A percentile compares a stretch with the other conserved stretches of the same genome.
These are phyloP conservation scores for Coffea eugenioides DNA, from an alignment of 257 asterid genomes.

Conservation along the genomic window DNA sequence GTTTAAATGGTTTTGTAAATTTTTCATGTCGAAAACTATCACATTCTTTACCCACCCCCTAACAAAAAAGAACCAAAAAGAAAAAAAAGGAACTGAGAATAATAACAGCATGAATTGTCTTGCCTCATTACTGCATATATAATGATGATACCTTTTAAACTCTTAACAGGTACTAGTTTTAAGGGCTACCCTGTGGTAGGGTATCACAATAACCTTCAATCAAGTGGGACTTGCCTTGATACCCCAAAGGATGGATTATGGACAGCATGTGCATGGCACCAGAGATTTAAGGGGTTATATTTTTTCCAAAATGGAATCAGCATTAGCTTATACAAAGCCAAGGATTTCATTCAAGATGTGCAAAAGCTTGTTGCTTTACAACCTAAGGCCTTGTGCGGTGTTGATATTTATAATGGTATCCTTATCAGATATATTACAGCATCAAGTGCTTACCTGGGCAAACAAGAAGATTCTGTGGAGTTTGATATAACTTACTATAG, in stretches of 20 bases:
- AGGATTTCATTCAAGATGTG: constrained; percentile 47
- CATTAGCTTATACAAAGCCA: constrained; percentile 38
- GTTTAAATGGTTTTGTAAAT: no score
- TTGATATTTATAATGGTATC: constrained; percentile 56
- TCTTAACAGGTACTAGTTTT: constrained; percentile 31
- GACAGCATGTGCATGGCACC: constrained; percentile 38
- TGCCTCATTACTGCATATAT: no score
- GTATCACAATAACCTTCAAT: neutral
- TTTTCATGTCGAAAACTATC: no score
- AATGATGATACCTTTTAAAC: neutral
- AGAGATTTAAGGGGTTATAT: constrained; percentile 49
- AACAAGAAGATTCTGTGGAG: constrained; percentile 54
- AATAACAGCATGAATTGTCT: no score
- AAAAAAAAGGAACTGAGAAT: no score
- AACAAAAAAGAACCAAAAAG: no score
- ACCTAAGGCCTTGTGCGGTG: constrained; percentile 51
- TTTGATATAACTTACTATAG: constrained; percentile 65
- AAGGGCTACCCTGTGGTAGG: constrained; percentile 55
- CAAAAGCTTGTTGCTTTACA: constrained; percentile 38
- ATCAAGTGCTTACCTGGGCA: constrained; percentile 56
- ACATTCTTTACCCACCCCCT: no score
- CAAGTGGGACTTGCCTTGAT: no score
- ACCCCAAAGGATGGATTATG: no score
- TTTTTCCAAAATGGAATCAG: constrained; percentile 63
- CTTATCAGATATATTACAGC: constrained; percentile 54